These are phyloP conservation scores for Sphaerulina vaccinii DNA, from an alignment of 2,329 filamentous ascomycete species.

Conservation along the genomic window DNA sequence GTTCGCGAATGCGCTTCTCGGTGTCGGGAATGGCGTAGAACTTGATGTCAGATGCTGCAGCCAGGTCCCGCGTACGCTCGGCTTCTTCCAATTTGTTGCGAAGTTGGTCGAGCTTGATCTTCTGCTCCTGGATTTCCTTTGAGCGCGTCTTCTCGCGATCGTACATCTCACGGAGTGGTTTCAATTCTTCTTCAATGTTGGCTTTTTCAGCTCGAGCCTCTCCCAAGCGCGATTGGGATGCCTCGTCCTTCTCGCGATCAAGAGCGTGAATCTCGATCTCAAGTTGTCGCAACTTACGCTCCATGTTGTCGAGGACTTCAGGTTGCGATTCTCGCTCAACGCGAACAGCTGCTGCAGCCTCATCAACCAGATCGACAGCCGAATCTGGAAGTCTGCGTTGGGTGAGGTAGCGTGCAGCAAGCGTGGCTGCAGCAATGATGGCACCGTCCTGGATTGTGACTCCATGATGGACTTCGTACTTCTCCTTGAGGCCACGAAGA, in stretches of 20 bases:
- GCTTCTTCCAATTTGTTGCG: conserved; percentile 92
- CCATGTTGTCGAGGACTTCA: conserved; percentile 90
- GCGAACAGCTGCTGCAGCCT: conserved; percentile 92
- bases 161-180: conserved; percentile 91
- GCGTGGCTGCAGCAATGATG: conserved; percentile 84
- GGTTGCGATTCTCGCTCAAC: conserved; percentile 96
- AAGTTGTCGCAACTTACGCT: conserved; percentile 83
- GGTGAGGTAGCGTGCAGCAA: conserved; percentile 91
- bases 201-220: conserved; percentile 86
- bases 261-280: conserved; percentile 97
- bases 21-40: conserved; percentile 98
- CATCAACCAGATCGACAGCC: conserved; percentile 92
- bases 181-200: conserved; percentile 90
- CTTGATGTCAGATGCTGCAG: conserved; percentile 86
- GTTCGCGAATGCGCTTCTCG: conserved; percentile 71
- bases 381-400: conserved; percentile 89
- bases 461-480: conserved; percentile 97
- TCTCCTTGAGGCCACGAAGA: conserved; percentile 95
- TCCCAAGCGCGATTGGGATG: conserved; percentile 77
- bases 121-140: conserved; percentile 61
- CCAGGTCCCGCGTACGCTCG: conserved; percentile 79
- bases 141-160: conserved; percentile 81
- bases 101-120: conserved; percentile 88
- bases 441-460: conserved; percentile 94
- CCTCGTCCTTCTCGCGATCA: conserved; percentile 89